Base-by-base conservation (phyloP, 148 eudicot genomes). In the Pharnaceum exiguum region DNA sequence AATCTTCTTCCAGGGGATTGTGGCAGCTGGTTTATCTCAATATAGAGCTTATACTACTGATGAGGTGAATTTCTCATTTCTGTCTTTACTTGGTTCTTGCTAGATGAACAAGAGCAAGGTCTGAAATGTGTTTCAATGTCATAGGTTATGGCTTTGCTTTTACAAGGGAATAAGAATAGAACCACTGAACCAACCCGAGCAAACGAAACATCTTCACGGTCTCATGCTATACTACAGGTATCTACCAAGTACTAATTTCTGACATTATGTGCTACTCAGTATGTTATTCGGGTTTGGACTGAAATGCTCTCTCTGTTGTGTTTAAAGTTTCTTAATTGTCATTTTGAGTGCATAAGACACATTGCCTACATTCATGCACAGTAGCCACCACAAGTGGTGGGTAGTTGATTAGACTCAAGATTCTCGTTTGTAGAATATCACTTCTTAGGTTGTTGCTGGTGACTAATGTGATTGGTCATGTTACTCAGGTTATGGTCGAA, bases 191-290 rank as follows among this genome's bases (percentile, higher is more conserved):
- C 96, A 64, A 89, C 96, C 57, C 85, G 94, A 57, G 85, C 64
- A 58, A 89, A 89, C 24, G 96, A 89, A 68, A 89, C 96, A 25
- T 86, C 96, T 37, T 89, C 96, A 7, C 81, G 96, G 22, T 89
- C 90, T 50, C 96, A 89, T 53, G 96, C 96, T 40, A 86, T 89
- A 70, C 79, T 89, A 23, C 96, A 85, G 93, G 96, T 89, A 62
- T n/a, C 12, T 46, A 31, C 36, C 23, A 10, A 38, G 6, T 55
- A 15, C n/a, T 46, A 7, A 35, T 9, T 37, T 19, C 19, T 7
- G 32, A 46, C 3, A 46, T 40, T 61, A 0, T 38, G 11, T 38
- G 43, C n/a, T n/a, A n/a, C n/a, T n/a, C n/a, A n/a, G n/a, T n/a
- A n/a, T n/a, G n/a, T n/a, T n/a, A n/a, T n/a, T n/a, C n/a, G n/a